Percentiles rank a stretch among this genome's conserved stretches.
These are phyloP conservation scores for Aureoboletus auriporus DNA, from an alignment of 768 basidiomycete species.

Conservation along the genomic window DNA sequence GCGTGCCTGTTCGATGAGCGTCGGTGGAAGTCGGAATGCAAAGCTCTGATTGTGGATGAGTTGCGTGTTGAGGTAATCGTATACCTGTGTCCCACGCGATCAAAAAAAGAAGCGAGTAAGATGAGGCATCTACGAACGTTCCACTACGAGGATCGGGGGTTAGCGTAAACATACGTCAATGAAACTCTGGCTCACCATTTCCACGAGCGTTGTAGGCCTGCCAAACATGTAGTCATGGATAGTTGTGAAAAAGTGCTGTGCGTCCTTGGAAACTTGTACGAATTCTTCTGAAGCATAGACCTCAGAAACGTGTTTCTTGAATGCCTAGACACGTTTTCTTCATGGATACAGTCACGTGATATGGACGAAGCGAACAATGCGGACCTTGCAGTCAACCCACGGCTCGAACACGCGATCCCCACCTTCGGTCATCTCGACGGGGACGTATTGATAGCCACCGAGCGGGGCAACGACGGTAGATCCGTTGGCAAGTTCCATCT, in stretches of 20 bases:
- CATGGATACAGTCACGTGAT: constrained; percentile 36
- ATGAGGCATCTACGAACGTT: constrained; percentile 48
- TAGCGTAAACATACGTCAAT: constrained; percentile 12
- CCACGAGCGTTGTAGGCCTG: constrained; percentile 55
- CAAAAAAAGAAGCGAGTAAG: constrained; percentile 1
- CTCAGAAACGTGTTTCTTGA: constrained; percentile 59
- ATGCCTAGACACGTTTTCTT: constrained; percentile 38
- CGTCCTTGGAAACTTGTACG: constrained; percentile 51
- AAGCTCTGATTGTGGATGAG: constrained; percentile 80
- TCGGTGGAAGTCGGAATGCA: constrained; percentile 70
- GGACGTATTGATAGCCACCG: constrained; percentile 83
- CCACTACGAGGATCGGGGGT: constrained; percentile 43
- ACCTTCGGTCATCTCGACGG: constrained; percentile 51
- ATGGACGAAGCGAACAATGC: constrained; percentile 12
- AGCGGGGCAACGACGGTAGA: constrained; percentile 70
- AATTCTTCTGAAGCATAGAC: constrained; percentile 65
- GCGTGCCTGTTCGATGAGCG: constrained; percentile 67
- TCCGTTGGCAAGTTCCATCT: constrained; percentile 73
- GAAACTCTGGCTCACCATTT: constrained; percentile 48
- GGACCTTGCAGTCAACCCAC: constrained; percentile 62
- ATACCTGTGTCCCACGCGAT: constrained; percentile 44
- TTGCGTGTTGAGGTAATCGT: constrained; percentile 76
- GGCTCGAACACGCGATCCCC: constrained; percentile 79
- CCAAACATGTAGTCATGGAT: constrained; percentile 71
- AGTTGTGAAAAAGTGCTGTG: constrained; percentile 59